phyloP scores from a whole-genome alignment of 2,329 filamentous ascomycete species.

The Microdochium nivale region DNA sequence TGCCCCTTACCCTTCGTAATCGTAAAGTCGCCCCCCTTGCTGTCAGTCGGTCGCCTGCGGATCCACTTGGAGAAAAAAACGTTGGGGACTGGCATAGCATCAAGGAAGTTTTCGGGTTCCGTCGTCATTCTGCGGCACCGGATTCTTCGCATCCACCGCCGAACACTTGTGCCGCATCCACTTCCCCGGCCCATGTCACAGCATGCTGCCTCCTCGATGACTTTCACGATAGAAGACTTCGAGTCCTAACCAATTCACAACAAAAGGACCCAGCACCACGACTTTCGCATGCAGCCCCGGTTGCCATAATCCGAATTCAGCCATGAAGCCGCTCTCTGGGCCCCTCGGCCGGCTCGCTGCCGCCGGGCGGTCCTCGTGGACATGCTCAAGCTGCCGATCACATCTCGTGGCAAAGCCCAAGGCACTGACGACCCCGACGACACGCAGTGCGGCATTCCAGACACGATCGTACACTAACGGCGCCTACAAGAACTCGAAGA shows the following conservation, averaged over 20 bases:
- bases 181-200: not conserved
- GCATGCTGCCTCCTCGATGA: no score
- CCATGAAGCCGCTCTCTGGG: conserved; percentile 32
- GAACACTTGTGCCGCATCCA: no score
- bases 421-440: conserved; percentile 6
- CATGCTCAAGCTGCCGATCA: conserved; percentile 35
- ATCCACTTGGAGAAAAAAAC: not conserved
- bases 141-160: not conserved
- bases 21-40: not conserved
- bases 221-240: not conserved
- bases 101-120: not conserved
- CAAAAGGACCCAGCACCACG: not conserved
- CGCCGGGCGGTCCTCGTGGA: conserved; percentile 31
- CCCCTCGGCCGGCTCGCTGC: conserved; percentile 26
- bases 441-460: not conserved
- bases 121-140: not conserved
- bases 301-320: conserved; percentile 3
- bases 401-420: conserved; percentile 25
- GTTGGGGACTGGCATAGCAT: not conserved
- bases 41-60: not conserved
- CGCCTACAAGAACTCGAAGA: conserved; percentile 12
- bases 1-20: not conserved
- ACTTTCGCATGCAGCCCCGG: not conserved
- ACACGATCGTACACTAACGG: conserved; percentile 13
- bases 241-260: not conserved